A percentile compares a stretch with the other conserved stretches of the same genome.
These are phyloP conservation scores for Corynascus novoguineensis DNA, from an alignment of 495 filamentous ascomycete genomes.

Conservation along the genomic window DNA sequence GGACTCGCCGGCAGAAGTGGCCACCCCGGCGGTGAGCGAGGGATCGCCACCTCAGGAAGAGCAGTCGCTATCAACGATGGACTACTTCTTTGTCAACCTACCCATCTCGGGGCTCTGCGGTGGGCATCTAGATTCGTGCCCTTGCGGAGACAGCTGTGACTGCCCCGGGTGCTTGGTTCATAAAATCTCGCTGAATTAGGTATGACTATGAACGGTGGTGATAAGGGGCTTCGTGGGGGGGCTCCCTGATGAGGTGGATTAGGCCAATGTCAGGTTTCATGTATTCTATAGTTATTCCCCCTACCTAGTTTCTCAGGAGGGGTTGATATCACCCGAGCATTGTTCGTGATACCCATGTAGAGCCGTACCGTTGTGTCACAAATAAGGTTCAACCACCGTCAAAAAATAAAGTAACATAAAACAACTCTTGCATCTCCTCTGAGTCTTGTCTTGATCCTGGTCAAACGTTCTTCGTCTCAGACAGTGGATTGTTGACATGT, in stretches of 20 bases:
- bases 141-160: slow-evolving; percentile 49
- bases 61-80: slow-evolving; percentile 34
- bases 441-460: too few species aligned
- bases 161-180: slow-evolving; percentile 45
- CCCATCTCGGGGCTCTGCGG: slow-evolving; percentile 33
- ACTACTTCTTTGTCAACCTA: slow-evolving; percentile 49
- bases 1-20: slow-evolving; percentile 21
- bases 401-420: too few species aligned
- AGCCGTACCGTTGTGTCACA: neutral
- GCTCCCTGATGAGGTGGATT: neutral
- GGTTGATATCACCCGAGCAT: neutral
- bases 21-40: slow-evolving; percentile 32
- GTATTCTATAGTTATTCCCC: neutral
- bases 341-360: neutral
- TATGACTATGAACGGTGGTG: neutral
- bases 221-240: neutral
- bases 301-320: neutral
- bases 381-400: too few species aligned
- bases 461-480: too few species aligned
- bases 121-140: slow-evolving; percentile 39
- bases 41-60: slow-evolving; percentile 41
- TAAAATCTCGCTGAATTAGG: slow-evolving; percentile 2
- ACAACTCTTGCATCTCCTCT: too few species aligned
- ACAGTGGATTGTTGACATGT: too few species aligned
- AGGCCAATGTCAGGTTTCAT: neutral